phyloP scores from a whole-genome alignment of 306 rosid species.

The Senna tora region DNA sequence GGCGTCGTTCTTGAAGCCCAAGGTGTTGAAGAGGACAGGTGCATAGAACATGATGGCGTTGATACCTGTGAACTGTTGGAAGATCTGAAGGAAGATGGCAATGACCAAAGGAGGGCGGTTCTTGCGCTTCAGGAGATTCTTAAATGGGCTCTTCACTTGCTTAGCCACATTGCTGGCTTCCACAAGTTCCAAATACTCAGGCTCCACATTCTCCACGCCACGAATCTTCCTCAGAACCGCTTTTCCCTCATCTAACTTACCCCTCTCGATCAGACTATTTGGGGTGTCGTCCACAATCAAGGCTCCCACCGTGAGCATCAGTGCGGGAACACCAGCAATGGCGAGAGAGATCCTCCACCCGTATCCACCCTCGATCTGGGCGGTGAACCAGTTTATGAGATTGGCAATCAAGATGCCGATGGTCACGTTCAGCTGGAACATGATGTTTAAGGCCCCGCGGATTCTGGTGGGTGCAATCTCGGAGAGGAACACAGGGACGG shows the following conservation, averaged over 20 bases:
- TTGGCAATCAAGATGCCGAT: conserved; percentile 69
- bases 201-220: conserved; percentile 53
- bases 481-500: conserved; percentile 69
- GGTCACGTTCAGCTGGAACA: conserved; percentile 68
- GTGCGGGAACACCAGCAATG: conserved; percentile 57
- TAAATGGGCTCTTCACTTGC: conserved; percentile 47
- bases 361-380: conserved; percentile 56
- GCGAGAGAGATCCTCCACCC: conserved; percentile 78
- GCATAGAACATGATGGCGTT: conserved; percentile 96
- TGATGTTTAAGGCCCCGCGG: conserved; percentile 70
- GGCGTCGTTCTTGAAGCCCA: conserved; percentile 74
- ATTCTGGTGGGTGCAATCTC: conserved; percentile 76
- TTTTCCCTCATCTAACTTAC: conserved; percentile 53
- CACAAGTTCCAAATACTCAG: conserved; percentile 57
- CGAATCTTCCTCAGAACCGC: conserved; percentile 55
- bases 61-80: conserved; percentile 80
- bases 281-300: conserved; percentile 56
- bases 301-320: conserved; percentile 46
- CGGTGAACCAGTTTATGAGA: conserved; percentile 53
- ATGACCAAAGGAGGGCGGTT: conserved; percentile 63
- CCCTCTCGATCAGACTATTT: conserved; percentile 61
- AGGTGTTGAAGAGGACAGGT: conserved; percentile 70
- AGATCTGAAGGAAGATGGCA: conserved; percentile 47
- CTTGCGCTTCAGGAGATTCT: conserved; percentile 45
- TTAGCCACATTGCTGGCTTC: conserved; percentile 55